phyloP scores from a whole-genome alignment of 1,284 basidiomycete genomes.

The Somion occarium region DNA sequence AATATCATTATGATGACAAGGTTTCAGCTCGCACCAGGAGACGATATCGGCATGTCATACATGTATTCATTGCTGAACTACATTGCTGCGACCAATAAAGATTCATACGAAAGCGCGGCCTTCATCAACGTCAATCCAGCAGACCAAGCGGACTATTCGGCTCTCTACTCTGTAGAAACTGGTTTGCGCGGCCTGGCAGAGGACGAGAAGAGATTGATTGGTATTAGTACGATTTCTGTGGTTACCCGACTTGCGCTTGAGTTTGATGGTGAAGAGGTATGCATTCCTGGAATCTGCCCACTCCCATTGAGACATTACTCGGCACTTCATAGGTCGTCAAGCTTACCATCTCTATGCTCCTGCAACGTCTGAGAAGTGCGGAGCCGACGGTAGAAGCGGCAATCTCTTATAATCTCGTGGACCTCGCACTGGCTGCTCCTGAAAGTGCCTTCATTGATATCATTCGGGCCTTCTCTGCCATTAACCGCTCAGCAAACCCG shows the following conservation, averaged over 20 bases:
- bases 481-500: conserved; percentile 79
- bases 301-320: conserved; percentile 4
- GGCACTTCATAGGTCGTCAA: conserved; percentile 61
- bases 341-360: conserved; percentile 86
- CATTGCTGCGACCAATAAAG: conserved; percentile 78
- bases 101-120: conserved; percentile 51
- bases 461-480: conserved; percentile 80
- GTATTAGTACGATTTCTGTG: conserved; percentile 88
- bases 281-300: conserved; percentile 9
- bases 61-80: conserved; percentile 96
- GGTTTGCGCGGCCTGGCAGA: conserved; percentile 69
- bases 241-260: conserved; percentile 82
- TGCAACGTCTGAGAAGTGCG: conserved; percentile 82
- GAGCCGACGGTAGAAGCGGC: conserved; percentile 87
- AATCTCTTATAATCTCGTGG: conserved; percentile 89
- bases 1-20: neutral
- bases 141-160: conserved; percentile 37
- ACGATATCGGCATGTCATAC: conserved; percentile 90
- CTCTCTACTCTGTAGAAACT: conserved; percentile 51
- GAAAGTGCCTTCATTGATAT: conserved; percentile 82
- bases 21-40: conserved; percentile 72
- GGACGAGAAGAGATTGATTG: conserved; percentile 80
- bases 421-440: conserved; percentile 79
- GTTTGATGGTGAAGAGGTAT: conserved; percentile 75
- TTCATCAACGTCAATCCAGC: conserved; percentile 35